phyloP scores from a whole-genome alignment of 1,284 basidiomycete species.

The Microbotryum violaceum region DNA sequence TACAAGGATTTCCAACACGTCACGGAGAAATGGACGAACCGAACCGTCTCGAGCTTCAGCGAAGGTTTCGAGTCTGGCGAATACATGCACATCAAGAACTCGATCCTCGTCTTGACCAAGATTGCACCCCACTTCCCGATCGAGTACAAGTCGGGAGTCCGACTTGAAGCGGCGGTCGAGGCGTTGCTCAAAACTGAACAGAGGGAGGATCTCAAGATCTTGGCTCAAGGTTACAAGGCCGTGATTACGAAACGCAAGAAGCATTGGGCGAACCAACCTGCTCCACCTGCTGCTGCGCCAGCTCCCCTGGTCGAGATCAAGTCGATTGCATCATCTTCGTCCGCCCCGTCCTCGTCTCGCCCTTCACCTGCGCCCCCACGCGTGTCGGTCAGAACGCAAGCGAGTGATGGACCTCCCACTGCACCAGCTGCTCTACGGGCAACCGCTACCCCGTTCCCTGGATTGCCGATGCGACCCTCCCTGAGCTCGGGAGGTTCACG shows the following conservation, averaged over 20 bases:
- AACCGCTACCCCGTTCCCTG: background rate
- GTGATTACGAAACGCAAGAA: conserved; percentile 29
- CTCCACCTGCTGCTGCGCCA: background rate
- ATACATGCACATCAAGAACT: conserved; percentile 92
- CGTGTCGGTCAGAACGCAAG: background rate
- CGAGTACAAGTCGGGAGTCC: conserved; percentile 48
- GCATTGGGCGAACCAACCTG: conserved; percentile 25
- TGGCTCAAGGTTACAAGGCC: conserved; percentile 53
- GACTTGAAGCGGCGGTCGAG: conserved; percentile 59
- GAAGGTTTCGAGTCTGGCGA: conserved; percentile 48
- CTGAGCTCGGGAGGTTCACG: no score
- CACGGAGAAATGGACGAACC: conserved; percentile 35
- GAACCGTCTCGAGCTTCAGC: conserved; percentile 39
- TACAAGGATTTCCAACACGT: conserved; percentile 25
- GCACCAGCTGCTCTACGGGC: background rate
- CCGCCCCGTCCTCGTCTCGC: background rate
- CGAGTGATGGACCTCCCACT: background rate
- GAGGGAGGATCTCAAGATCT: conserved; percentile 56
- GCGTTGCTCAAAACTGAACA: conserved; percentile 63
- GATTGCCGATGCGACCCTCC: no score
- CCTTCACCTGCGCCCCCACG: background rate
- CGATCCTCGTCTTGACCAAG: conserved; percentile 80
- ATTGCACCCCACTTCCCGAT: conserved; percentile 79
- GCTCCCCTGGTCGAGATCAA: no score
- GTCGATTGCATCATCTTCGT: background rate